phyloP scores from a whole-genome alignment of 345 rosid genomes.

The Pugionium dolabratum region DNA sequence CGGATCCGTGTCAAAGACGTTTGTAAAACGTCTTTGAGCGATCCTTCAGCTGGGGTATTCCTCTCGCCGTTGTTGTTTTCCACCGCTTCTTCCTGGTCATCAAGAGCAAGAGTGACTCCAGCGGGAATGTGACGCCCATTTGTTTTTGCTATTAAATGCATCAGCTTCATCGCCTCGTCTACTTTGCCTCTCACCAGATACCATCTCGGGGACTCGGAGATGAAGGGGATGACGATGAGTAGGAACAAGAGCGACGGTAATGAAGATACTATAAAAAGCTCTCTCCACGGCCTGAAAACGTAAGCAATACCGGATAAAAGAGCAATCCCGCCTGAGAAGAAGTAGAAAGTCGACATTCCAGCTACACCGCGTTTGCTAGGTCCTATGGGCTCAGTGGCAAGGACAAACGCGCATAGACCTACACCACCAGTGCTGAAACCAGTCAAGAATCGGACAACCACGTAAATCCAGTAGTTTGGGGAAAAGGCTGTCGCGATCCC shows the following conservation, averaged over 20 bases:
- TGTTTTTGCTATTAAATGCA: slow-evolving; percentile 61
- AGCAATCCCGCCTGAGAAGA: slow-evolving; percentile 80
- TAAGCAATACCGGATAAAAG: slow-evolving; percentile 69
- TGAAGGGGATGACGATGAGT: slow-evolving; percentile 60
- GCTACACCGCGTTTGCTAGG: slow-evolving; percentile 81
- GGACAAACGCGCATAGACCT: slow-evolving; percentile 81
- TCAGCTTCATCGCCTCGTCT: slow-evolving; percentile 68
- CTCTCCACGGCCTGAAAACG: slow-evolving; percentile 68
- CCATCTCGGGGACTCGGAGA: slow-evolving; percentile 92
- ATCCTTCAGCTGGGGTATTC: slow-evolving; percentile 47
- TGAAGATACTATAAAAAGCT: slow-evolving; percentile 70
- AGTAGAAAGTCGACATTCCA: slow-evolving; percentile 98
- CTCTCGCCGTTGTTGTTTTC: slow-evolving; percentile 14
- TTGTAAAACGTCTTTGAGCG: slow-evolving; percentile 61
- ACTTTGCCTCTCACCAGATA: slow-evolving; percentile 76
- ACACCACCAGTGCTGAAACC: slow-evolving; percentile 96
- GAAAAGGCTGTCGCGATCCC: slow-evolving; percentile 76
- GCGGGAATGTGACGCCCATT: slow-evolving; percentile 63
- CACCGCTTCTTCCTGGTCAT: slow-evolving; percentile 49
- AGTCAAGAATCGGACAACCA: slow-evolving; percentile 65
- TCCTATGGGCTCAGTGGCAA: slow-evolving; percentile 85
- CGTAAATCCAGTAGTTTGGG: slow-evolving; percentile 68
- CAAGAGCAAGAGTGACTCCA: slow-evolving; percentile 62
- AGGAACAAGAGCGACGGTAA: slow-evolving; percentile 76
- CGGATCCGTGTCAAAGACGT: slow-evolving; percentile 69